Percentiles rank a stretch among this genome's conserved stretches.
phyloP scores from a whole-genome alignment of 2,329 filamentous ascomycete genomes.

The Cladosporium austrohemisphaericum region DNA sequence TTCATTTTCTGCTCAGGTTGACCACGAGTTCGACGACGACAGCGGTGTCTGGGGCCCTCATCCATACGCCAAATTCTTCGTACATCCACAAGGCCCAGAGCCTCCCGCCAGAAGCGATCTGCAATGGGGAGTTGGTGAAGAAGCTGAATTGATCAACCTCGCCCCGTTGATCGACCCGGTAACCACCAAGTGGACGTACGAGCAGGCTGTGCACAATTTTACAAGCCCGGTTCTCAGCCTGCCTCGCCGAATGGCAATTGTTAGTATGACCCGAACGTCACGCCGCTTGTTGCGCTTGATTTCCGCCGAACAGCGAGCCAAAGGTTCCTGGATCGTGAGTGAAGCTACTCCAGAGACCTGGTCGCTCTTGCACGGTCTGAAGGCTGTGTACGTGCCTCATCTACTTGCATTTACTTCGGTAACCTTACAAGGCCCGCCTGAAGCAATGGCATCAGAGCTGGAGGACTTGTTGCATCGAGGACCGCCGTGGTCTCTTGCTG shows the following conservation, averaged over 20 bases:
- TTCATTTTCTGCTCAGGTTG: constrained; percentile 6
- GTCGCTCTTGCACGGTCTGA: constrained; percentile 71
- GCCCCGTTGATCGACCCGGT: constrained; percentile 70
- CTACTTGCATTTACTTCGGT: constrained; percentile 65
- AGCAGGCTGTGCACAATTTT: constrained; percentile 63
- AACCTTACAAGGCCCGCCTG: constrained; percentile 51
- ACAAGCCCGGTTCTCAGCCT: constrained; percentile 32
- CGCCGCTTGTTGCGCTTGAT: constrained; percentile 58
- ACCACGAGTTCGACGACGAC: constrained; percentile 56
- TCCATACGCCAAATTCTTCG: constrained; percentile 50
- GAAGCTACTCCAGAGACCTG: constrained; percentile 75
- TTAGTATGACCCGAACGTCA: constrained; percentile 69
- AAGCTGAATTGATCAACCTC: constrained; percentile 67
- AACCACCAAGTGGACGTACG: constrained; percentile 66
- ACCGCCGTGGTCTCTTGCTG: constrained; percentile 4
- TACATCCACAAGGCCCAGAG: constrained; percentile 39
- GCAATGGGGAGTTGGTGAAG: constrained; percentile 69
- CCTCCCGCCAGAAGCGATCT: constrained; percentile 63
- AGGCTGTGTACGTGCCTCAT: constrained; percentile 70
- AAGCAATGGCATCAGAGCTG: constrained; percentile 37
- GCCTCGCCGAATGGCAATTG: constrained; percentile 67
- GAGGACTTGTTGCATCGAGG: constrained; percentile 34
- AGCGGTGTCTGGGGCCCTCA: constrained; percentile 59
- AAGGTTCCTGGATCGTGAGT: constrained; percentile 58
- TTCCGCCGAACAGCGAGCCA: constrained; percentile 7